Evolutionary conservation across 1,139 yeast species (phyloP).

Genomic region (Magnusiomyces fungicola): DNA sequence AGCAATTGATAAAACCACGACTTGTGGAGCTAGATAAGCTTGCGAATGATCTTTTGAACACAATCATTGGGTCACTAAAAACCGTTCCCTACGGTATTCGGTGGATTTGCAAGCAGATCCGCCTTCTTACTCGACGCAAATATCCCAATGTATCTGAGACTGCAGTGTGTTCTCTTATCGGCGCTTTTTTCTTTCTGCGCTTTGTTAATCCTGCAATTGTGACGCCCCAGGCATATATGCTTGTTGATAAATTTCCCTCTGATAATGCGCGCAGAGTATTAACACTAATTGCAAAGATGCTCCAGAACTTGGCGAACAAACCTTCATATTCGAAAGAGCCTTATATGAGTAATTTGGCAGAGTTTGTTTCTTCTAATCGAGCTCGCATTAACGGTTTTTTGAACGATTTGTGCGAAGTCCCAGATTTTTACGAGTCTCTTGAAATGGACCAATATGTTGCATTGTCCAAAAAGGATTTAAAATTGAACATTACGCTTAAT

Average conservation of each 20-base stretch:
- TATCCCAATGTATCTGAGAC: constrained; percentile 53
- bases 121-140: constrained; percentile 51
- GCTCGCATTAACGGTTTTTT: constrained; percentile 31
- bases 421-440: constrained; percentile 37
- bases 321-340: constrained; percentile 37
- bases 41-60: constrained; percentile 52
- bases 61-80: constrained; percentile 50
- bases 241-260: constrained; percentile 33
- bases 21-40: constrained; percentile 37
- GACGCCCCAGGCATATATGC: constrained; percentile 67
- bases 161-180: constrained; percentile 53
- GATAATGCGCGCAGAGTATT: constrained; percentile 59
- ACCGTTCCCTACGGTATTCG: constrained; percentile 66
- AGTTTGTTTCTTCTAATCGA: constrained; percentile 31
- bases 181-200: constrained; percentile 79
- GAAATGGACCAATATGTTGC: constrained; percentile 40
- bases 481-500: constrained; percentile 32
- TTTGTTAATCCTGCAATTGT: constrained; percentile 89
- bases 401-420: constrained; percentile 36
- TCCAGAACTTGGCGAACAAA: constrained; percentile 79
- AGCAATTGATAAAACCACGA: constrained; percentile 30
- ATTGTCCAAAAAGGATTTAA: constrained; percentile 33
- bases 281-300: constrained; percentile 73
- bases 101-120: constrained; percentile 66
- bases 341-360: constrained; percentile 30